phyloP scores from a whole-genome alignment of 805 yeast genomes.

The Candida sithepensis region DNA sequence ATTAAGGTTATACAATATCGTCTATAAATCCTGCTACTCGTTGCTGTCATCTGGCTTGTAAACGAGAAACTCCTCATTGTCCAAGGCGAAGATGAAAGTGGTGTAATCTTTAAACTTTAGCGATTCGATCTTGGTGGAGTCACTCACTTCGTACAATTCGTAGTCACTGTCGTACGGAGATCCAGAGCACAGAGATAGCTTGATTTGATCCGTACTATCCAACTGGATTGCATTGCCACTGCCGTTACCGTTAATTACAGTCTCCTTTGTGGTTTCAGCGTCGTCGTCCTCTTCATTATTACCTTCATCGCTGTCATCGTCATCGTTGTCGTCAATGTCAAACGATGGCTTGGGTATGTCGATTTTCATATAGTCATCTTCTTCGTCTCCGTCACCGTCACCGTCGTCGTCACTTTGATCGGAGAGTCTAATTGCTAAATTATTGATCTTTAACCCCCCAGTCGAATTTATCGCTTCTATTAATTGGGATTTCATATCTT shows the following conservation, averaged over 20 bases:
- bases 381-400: constrained; percentile 9
- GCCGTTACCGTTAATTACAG: constrained; percentile 12
- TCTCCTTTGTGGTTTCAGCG: constrained; percentile 19
- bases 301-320: constrained; percentile 33
- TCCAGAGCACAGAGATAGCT: constrained; percentile 41
- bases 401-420: constrained; percentile 11
- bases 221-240: constrained; percentile 12
- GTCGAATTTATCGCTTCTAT: constrained; percentile 38
- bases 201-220: constrained; percentile 26
- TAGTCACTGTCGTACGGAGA: constrained; percentile 17
- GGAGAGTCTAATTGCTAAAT: constrained; percentile 16
- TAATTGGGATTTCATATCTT: constrained; percentile 30
- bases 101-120: constrained; percentile 38
- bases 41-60: constrained; percentile 17
- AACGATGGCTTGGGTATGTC: constrained; percentile 41
- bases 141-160: constrained; percentile 21
- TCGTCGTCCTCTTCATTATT: constrained; percentile 12
- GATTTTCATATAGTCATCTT: constrained; percentile 32
- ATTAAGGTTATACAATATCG: no score
- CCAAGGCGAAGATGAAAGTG: constrained; percentile 38
- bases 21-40: background rate
- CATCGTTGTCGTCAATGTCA: constrained; percentile 25
- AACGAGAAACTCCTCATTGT: constrained; percentile 35
- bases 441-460: constrained; percentile 42
- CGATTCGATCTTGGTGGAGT: constrained; percentile 27